Base-by-base conservation (phyloP, 352 stramenopile species). In the Pythium periplocum region DNA sequence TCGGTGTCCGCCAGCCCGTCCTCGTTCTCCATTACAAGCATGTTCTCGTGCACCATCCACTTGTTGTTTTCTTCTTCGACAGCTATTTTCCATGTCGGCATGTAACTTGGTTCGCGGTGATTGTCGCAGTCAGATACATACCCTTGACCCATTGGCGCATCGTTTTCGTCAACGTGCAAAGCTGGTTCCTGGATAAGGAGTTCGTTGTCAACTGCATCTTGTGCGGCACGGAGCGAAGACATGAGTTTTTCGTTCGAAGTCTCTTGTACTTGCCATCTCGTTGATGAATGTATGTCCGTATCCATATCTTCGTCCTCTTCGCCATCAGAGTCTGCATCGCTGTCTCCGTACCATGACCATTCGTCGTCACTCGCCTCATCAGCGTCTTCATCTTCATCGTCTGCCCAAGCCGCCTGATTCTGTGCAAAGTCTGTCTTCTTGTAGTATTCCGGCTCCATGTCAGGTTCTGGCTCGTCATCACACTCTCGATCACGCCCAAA, bases 101-200 rank as follows among this genome's bases (percentile, higher is more conserved):
- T n/a, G 30, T 57, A 68, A 3, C 47, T 38, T 0, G 64, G 59
- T 32, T 83, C 65, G 10, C 66, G 55, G 30, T 55, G 52, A n/a
- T 71, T 66, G 38, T 90, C 78, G 37, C 66, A 83, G 51, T 91
- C 84, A 31, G 84, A 94, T 17, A 67, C 73, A 45, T 93, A 86
- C 2, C 80, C 84, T 53, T 94, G 82, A 4, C 82, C 82, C 36
- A 70, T 61, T 32, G 73, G 56, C 8, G 53, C 45, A 37, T 89
- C 70, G 9, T 59, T 44, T 8, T 84, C 61, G 48, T 59, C 48
- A 4, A 73, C 63, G 5, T 80, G 56, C 4, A 40, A 53, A 42
- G 74, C 66, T 1, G 58, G 48, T 41, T 77, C 59, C 7, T 71
- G 45, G 8, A 51, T 32, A 12, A 71, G 42, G 36, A 88, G 51